Conservation (phyloP, 2,329 filamentous ascomycete species). For the Xylariaceae sp. region DNA sequence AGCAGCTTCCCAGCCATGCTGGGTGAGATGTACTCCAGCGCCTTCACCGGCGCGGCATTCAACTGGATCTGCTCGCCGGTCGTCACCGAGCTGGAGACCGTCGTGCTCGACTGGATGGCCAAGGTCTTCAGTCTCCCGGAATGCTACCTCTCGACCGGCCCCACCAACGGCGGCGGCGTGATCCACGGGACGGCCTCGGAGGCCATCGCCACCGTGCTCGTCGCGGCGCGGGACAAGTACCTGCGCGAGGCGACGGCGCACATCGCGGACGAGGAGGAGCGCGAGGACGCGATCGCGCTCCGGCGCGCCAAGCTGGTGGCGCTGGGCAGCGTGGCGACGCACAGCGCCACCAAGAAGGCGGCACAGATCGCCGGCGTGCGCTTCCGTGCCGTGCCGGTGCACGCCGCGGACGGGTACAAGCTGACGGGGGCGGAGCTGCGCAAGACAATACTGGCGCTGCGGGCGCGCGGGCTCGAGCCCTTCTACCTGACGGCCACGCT, state of each 20-base stretch:
- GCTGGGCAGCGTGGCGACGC: constrained; percentile 76
- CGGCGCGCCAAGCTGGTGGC: constrained; percentile 76
- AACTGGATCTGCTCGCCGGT: constrained; percentile 96
- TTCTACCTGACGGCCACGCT: constrained; percentile 86
- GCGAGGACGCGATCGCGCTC: constrained; percentile 70
- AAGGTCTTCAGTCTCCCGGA: constrained; percentile 73
- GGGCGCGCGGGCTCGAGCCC: constrained; percentile 72
- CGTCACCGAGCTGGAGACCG: constrained; percentile 89
- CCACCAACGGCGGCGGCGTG: constrained; percentile 80
- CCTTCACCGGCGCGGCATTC: constrained; percentile 89
- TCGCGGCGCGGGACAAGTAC: constrained; percentile 82
- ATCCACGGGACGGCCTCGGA: constrained; percentile 92
- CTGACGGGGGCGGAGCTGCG: constrained; percentile 69
- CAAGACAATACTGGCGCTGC: constrained; percentile 64
- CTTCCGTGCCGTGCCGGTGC: constrained; percentile 69
- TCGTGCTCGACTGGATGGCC: constrained; percentile 90
- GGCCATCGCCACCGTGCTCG: constrained; percentile 82
- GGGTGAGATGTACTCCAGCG: constrained; percentile 88
- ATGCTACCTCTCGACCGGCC: constrained; percentile 72
- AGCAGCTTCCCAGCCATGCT: constrained; percentile 84
- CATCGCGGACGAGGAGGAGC: constrained; percentile 53
- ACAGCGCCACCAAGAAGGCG: constrained; percentile 85
- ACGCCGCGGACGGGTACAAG: constrained; percentile 65
- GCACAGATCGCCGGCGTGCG: constrained; percentile 85
- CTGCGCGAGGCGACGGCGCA: constrained; percentile 62